These are phyloP conservation scores for Cucumis sativus DNA, from an alignment of 306 rosid genomes.

Conservation along the genomic window DNA sequence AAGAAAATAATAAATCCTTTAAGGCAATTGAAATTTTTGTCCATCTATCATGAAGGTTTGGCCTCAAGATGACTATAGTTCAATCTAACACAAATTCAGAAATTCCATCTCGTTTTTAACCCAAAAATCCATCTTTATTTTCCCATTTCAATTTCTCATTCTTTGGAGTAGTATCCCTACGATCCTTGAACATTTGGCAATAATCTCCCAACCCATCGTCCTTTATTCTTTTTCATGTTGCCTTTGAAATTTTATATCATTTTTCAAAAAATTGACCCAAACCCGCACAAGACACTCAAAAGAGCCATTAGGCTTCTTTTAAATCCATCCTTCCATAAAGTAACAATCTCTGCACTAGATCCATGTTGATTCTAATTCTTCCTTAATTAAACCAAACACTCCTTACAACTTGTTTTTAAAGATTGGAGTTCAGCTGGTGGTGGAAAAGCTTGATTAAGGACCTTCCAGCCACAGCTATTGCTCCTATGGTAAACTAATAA, in stretches of 20 bases:
- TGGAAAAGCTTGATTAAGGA: neutral
- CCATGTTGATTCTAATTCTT: neutral
- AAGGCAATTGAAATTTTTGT: neutral
- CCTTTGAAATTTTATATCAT: neutral
- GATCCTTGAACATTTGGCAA: neutral
- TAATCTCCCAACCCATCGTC: neutral
- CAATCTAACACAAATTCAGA: neutral
- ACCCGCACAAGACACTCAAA: neutral
- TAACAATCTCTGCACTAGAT: neutral
- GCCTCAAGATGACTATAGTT: neutral
- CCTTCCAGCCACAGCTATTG: neutral
- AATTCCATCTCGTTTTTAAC: too few relatives aligned
- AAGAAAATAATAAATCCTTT: neutral
- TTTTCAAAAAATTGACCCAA: neutral
- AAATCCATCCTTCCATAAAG: neutral
- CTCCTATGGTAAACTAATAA: neutral
- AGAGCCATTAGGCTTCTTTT: neutral
- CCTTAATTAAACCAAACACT: neutral
- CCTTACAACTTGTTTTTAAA: neutral
- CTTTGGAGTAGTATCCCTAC: neutral
- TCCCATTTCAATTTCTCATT: neutral
- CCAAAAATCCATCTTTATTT: neutral
- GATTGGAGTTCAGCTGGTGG: neutral
- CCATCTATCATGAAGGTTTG: neutral
- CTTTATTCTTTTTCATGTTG: neutral